Evolutionary conservation across 2,329 filamentous ascomycete species (phyloP), one percentile per base, ranked within the genome.

Genomic region (Colletotrichum sp.): DNA sequence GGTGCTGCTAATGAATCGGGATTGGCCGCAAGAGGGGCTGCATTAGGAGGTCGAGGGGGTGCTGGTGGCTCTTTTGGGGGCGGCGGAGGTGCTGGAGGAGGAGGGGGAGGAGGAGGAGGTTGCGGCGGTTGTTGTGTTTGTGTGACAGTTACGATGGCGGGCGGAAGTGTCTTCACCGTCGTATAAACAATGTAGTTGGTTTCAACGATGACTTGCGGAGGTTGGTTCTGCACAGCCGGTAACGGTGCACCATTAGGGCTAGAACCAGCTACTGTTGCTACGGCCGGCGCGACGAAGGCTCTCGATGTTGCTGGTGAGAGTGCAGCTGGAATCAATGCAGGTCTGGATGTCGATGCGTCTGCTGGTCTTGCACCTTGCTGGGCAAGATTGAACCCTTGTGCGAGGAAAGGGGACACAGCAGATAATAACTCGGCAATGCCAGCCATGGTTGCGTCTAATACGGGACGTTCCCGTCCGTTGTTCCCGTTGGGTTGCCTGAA

Each of bases 121-220:
- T 28, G 22, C 4, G 25, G 28, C 15, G 68, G 61, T 6, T 13
- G 32, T 68, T 68, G 9, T n/a, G 70, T 75, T 48, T 65, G 43
- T 28, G 58, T 75, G 27, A 75, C 56, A n/a, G 70, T 73, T 13
- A 75, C 48, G 6, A 64, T 36, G 6, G 34, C 18, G 5, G 73
- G 70, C 7, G 64, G n/a, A 22, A 52, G 39, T 5, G 73, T 68
- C 58, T 36, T 64, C 5, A 73, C 5, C 25, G 60, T 39, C 8
- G 70, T 75, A 25, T 64, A 58, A 16, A 60, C 13, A 34, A 75
- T 60, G 22, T 62, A 73, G 22, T 73, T 48, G 8, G 73, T 75
- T 34, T 75, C 73, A 32, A 75, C 8, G 30, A 75, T 65, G 43
- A 75, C 56, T 65, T 68, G 28, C 3, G 70, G 70, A 28, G 56